These are phyloP conservation scores for Desmodesmus armatus DNA, from an alignment of 139 green algal genomes.

Conservation along the genomic window DNA sequence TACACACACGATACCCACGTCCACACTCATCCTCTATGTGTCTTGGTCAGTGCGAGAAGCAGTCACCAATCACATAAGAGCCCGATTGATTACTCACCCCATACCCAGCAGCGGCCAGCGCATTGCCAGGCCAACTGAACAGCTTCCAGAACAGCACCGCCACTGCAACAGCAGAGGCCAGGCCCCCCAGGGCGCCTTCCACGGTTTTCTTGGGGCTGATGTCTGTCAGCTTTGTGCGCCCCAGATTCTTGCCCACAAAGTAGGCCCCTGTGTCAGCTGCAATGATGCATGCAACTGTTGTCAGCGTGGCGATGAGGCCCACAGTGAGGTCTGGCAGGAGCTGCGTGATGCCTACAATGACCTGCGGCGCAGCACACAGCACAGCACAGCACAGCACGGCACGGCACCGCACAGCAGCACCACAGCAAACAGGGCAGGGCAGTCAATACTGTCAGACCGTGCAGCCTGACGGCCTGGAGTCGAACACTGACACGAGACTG, in stretches of 20 bases:
- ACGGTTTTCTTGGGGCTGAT: conserved; percentile 97
- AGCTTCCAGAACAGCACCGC: conserved; percentile 64
- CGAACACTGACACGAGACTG: neutral
- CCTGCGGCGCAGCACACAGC: no score
- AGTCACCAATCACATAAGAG: no score
- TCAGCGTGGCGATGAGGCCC: conserved; percentile 87
- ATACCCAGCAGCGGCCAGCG: conserved; percentile 48
- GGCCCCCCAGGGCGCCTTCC: conserved; percentile 87
- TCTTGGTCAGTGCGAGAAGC: no score
- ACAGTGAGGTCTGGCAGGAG: conserved; percentile 74
- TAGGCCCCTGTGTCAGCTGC: conserved; percentile 92
- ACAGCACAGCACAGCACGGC: neutral
- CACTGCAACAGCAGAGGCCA: conserved; percentile 67
- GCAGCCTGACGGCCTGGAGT: no score
- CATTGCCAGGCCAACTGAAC: conserved; percentile 61
- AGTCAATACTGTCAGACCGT: no score
- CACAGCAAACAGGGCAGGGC: neutral
- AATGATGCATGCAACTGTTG: conserved; percentile 82
- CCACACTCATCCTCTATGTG: no score
- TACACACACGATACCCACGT: no score
- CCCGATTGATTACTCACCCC: conserved; percentile 46
- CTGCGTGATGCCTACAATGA: neutral
- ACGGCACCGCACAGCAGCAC: neutral
- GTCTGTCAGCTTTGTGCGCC: conserved; percentile 81
- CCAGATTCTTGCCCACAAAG: conserved; percentile 85